phyloP scores from a whole-genome alignment of 2,329 filamentous ascomycete species.

The Sporothrix protearum region DNA sequence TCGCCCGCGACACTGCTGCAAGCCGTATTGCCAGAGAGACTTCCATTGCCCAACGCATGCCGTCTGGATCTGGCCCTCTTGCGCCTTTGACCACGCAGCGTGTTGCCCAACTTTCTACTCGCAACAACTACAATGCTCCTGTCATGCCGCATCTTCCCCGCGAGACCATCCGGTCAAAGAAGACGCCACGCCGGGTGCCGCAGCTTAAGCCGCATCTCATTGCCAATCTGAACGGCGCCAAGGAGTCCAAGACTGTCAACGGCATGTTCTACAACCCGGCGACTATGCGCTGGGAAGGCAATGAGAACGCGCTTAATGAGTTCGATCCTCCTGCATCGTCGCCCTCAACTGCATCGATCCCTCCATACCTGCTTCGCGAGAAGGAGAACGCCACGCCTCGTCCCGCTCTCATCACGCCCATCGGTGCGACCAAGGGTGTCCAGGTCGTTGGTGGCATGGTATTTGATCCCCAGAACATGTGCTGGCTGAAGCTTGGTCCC shows the following conservation, averaged over 20 bases:
- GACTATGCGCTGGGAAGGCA: slow-evolving; percentile 90
- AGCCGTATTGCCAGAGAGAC: slow-evolving; percentile 64
- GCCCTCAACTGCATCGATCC: slow-evolving; percentile 49
- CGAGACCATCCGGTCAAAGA: slow-evolving; percentile 50
- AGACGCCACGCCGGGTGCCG: slow-evolving; percentile 51
- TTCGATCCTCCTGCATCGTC: slow-evolving; percentile 67
- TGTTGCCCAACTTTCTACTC: slow-evolving; percentile 50
- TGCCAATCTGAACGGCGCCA: slow-evolving; percentile 70
- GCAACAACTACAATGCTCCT: slow-evolving; percentile 44
- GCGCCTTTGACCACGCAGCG: slow-evolving; percentile 55
- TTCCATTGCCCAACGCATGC: slow-evolving; percentile 56
- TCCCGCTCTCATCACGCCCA: slow-evolving; percentile 85
- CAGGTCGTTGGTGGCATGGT: slow-evolving; percentile 98
- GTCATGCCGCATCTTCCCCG: slow-evolving; percentile 30
- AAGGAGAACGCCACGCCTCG: slow-evolving; percentile 59
- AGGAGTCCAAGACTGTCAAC: slow-evolving; percentile 78
- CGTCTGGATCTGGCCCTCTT: slow-evolving; percentile 45
- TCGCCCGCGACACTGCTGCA: slow-evolving; percentile 62
- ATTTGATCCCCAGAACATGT: slow-evolving; percentile 95
- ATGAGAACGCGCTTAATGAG: slow-evolving; percentile 75
- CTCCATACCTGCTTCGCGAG: slow-evolving; percentile 46
- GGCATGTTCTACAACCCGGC: slow-evolving; percentile 94
- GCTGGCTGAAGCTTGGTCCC: slow-evolving; percentile 78
- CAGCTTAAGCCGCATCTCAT: slow-evolving; percentile 82
- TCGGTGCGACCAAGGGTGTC: slow-evolving; percentile 77